Conservation (phyloP, 768 basidiomycete species). For the Lentinula sp. region DNA sequence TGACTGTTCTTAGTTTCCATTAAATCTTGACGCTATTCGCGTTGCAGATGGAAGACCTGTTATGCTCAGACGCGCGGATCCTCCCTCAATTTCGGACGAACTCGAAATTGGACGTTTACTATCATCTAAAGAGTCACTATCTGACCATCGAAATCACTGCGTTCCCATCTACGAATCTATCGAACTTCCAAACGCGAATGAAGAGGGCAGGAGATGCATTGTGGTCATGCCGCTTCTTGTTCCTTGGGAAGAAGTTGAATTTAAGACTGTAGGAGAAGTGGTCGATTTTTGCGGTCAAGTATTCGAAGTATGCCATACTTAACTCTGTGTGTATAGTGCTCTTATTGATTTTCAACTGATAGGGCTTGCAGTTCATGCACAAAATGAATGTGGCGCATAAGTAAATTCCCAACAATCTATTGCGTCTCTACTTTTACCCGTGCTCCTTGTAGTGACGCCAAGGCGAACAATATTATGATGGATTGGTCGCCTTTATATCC, state of each 20-base stretch:
- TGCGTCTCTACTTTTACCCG: too few relatives aligned
- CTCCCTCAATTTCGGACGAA: conserved; percentile 18
- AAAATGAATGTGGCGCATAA: too few relatives aligned
- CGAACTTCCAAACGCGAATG: conserved; percentile 9
- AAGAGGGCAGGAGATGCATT: conserved; percentile 12
- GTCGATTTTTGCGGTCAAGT: conserved; percentile 26
- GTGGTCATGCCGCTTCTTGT: conserved; percentile 25
- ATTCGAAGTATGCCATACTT: conserved; percentile 19
- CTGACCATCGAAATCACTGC: conserved; percentile 27
- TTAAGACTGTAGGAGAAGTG: conserved; percentile 8
- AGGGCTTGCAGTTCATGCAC: too few relatives aligned
- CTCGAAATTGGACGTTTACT: conserved; percentile 19
- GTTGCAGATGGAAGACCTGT: conserved; percentile 14
- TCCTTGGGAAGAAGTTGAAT: conserved; percentile 17
- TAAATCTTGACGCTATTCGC: conserved; percentile 11
- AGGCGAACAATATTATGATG: conserved; percentile 2
- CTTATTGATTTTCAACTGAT: too few relatives aligned
- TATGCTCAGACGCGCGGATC: conserved; percentile 20
- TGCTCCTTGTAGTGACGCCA: not conserved
- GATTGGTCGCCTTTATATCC: not conserved
- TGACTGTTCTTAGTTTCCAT: conserved; percentile 10
- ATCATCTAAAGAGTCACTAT: conserved; percentile 9
- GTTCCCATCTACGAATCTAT: conserved; percentile 21
- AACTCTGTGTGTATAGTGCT: too few relatives aligned
- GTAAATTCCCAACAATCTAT: too few relatives aligned